phyloP scores from a whole-genome alignment of 2,329 filamentous ascomycete species.

The Penicillium sp. region DNA sequence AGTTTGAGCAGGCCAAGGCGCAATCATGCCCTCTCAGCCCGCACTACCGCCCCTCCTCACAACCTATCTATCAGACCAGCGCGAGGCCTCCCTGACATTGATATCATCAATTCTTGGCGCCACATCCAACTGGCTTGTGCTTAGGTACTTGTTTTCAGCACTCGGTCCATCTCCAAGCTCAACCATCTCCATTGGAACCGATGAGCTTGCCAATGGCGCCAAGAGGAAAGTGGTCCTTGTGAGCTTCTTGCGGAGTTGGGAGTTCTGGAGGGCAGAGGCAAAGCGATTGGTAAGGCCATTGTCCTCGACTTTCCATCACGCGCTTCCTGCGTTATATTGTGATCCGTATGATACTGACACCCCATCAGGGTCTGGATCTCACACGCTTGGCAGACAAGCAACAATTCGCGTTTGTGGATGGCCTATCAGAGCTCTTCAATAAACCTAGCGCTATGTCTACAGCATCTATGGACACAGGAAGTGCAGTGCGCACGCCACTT shows the following conservation, averaged over 20 bases:
- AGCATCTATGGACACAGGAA: slow-evolving; percentile 15
- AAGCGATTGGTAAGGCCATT: slow-evolving; percentile 62
- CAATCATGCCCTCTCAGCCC: slow-evolving; percentile 41
- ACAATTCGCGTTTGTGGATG: slow-evolving; percentile 74
- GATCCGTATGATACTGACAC: neutral
- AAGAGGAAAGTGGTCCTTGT: slow-evolving; percentile 67
- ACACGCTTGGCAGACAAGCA: slow-evolving; percentile 59
- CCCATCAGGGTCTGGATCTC: slow-evolving; percentile 67
- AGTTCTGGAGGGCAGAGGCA: slow-evolving; percentile 75
- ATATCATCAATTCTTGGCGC: slow-evolving; percentile 49
- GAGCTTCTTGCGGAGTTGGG: slow-evolving; percentile 76
- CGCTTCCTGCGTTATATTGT: neutral
- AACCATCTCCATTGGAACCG: slow-evolving; percentile 23
- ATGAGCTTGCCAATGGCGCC: slow-evolving; percentile 31
- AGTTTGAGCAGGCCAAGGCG: slow-evolving; percentile 1
- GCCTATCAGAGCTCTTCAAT: slow-evolving; percentile 62
- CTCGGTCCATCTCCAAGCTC: slow-evolving; percentile 33
- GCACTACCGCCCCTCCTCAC: slow-evolving; percentile 43
- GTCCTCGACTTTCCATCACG: neutral
- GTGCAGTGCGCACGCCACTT: slow-evolving; percentile 25
- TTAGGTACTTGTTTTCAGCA: slow-evolving; percentile 54
- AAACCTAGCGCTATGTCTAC: slow-evolving; percentile 14
- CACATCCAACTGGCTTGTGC: slow-evolving; percentile 58
- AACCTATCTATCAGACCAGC: slow-evolving; percentile 39
- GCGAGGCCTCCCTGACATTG: slow-evolving; percentile 42